Evolutionary conservation across 164 flowering plant species (phyloP), one percentile per base, ranked within the genome.

Genomic region (Berberis thunbergii): DNA sequence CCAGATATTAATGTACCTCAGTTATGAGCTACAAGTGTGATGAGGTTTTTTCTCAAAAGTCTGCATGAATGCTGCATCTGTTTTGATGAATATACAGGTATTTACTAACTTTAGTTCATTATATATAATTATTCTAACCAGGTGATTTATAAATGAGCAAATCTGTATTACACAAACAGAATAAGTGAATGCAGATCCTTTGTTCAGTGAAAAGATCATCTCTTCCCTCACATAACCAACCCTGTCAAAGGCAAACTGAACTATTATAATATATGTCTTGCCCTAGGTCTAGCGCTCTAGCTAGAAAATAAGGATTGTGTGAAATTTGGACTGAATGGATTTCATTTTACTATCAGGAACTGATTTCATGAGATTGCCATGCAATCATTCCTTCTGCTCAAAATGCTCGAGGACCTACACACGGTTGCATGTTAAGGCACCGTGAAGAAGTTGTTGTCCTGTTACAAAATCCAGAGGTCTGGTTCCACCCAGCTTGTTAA

Each of bases 1-100:
- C 84, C 82, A 6, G 84, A 86, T 60, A 71, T 75, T 73, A 91
- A 85, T n/a, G n/a, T 93, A 72, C 86, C 59, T 69, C 64, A 44
- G 6, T 93, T 45, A 88, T 77, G 75, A 82, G 76, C 73, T 88
- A 86, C 72, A 82, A 77, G 67, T 72, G 74, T 66, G 84, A 71
- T 70, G 88, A 80, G 69, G 76, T 61, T 66, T 93, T 93, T 66
- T 65, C 57, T 49, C 26, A 75, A 70, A 65, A 78, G 65, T 67
- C 68, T 84, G 41, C 97, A 93, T 65, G 82, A 82, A 67, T 93
- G 98, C 65, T 73, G 78, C 81, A 88, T 93, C 73, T 93, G 97
- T 74, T 86, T 81, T 61, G 77, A 79, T 59, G 90, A 89, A 69
- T 86, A 71, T 77, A 65, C 83, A 77, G 97, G 98, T 89, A 76